Conservation (phyloP, 805 yeast genomes). For the Candida pini region DNA sequence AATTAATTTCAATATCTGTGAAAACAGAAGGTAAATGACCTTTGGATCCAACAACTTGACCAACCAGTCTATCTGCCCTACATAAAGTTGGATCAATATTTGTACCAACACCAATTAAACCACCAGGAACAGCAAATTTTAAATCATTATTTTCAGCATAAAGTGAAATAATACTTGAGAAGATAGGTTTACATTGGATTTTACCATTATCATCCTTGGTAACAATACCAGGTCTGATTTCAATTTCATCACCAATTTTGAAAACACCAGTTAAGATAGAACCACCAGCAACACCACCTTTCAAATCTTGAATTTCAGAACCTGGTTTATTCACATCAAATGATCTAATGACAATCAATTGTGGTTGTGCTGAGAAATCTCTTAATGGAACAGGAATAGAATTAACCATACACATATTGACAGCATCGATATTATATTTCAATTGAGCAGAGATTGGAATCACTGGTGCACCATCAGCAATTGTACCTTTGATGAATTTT, state of each 20-base stretch:
- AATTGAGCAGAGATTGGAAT: constrained; percentile 98
- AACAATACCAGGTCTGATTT: constrained; percentile 98
- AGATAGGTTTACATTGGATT: constrained; percentile 93
- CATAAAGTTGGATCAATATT: constrained; percentile 98
- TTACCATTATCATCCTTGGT: constrained; percentile 85
- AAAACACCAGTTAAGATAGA: constrained; percentile 95
- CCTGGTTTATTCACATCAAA: constrained; percentile 99
- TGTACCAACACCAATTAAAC: constrained; percentile 98
- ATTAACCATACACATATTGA: constrained; percentile 91
- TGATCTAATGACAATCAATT: constrained; percentile 94
- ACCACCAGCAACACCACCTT: constrained; percentile 99
- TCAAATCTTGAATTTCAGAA: constrained; percentile 90
- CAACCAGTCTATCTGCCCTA: constrained; percentile 98
- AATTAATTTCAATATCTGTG: constrained; percentile 96
- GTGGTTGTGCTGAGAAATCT: constrained; percentile 90
- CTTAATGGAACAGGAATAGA: constrained; percentile 94
- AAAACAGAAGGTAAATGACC: constrained; percentile 94
- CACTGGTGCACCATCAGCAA: constrained; percentile 98
- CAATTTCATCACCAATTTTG: constrained; percentile 96
- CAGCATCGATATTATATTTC: constrained; percentile 98
- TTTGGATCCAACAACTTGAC: constrained; percentile 98
- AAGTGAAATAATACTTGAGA: constrained; percentile 86
- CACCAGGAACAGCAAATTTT: constrained; percentile 99
- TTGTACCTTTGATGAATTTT: constrained; percentile 92
- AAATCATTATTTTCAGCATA: constrained; percentile 97